Base-by-base conservation (phyloP, 192 early-diverging fungal species). In the Ambispora gerdemannii region DNA sequence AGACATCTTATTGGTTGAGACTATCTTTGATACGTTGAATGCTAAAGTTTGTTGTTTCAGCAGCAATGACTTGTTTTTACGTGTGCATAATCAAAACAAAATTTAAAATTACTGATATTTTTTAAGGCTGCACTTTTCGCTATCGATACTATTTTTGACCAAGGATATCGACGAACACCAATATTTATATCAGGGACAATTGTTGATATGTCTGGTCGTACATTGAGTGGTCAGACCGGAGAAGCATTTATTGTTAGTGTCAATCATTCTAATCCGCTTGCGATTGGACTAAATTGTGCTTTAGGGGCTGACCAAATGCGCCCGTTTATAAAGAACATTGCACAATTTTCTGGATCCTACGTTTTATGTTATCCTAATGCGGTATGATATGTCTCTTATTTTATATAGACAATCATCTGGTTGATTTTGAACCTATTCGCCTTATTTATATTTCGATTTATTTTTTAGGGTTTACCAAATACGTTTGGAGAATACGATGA, bases 401-500 rank as follows among this genome's bases (percentile, higher is more conserved):
- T n/a, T n/a, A n/a, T n/a, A n/a, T n/a, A n/a, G n/a, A n/a, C n/a
- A n/a, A n/a, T n/a, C n/a, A n/a, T n/a, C n/a, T n/a, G n/a, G n/a
- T n/a, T n/a, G n/a, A n/a, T n/a, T n/a, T n/a, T n/a, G n/a, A n/a
- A n/a, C n/a, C n/a, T n/a, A n/a, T n/a, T n/a, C n/a, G n/a, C n/a
- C n/a, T n/a, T n/a, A n/a, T n/a, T n/a, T n/a, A n/a, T n/a, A n/a
- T n/a, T n/a, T n/a, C n/a, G n/a, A 6, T 17, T 7, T 24, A 38
- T 69, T 34, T 22, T 59, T 49, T 50, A 86, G 84, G 95, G 95
- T 75, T 79, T 98, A 47, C 95, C 95, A 69, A 98, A 98, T 78
- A 93, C 96, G 6, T 94, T 98, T 82, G 94, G 96, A 75, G 93
- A 93, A 71, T 98, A 98, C 76, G 96, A 98, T 72, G 91, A 98